A percentile compares a stretch with the other conserved stretches of the same genome.
These are phyloP conservation scores for Chromosphaera perkinsii DNA, from an alignment of 208 protist species.

Conservation along the genomic window DNA sequence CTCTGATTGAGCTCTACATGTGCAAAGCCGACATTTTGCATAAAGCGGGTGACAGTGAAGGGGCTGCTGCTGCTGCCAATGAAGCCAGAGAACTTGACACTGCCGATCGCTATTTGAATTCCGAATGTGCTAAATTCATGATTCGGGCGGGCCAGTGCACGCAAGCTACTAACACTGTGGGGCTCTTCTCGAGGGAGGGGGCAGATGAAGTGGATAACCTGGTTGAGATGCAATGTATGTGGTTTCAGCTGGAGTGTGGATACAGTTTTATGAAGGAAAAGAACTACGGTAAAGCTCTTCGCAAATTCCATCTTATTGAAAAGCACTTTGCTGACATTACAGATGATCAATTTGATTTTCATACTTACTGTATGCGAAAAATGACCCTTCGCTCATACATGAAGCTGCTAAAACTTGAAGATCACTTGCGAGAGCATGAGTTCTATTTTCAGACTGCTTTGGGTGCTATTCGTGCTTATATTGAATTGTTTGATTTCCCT, in stretches of 20 bases:
- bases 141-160: conserved; percentile 72
- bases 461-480: background rate
- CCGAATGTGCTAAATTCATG: conserved; percentile 80
- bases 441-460: conserved; percentile 9
- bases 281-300: conserved; percentile 76
- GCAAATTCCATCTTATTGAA: conserved; percentile 79
- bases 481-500: background rate
- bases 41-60: conserved; percentile 65
- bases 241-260: conserved; percentile 85
- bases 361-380: conserved; percentile 88
- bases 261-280: conserved; percentile 68
- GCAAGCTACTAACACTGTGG: conserved; percentile 72
- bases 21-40: conserved; percentile 76
- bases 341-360: conserved; percentile 91
- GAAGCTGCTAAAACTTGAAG: conserved; percentile 63
- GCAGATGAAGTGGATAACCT: conserved; percentile 40
- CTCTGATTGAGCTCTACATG: conserved; percentile 80
- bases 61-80: conserved; percentile 72
- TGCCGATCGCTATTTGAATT: conserved; percentile 74
- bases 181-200: conserved; percentile 74
- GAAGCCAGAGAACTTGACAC: conserved; percentile 76
- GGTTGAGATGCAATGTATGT: conserved; percentile 88
- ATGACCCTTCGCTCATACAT: conserved; percentile 88
- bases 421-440: conserved; percentile 16
- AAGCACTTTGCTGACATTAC: conserved; percentile 80